Percentiles rank a stretch among this genome's conserved stretches.
Conservation (phyloP, 768 basidiomycete genomes). For the Lactarius quietus region DNA sequence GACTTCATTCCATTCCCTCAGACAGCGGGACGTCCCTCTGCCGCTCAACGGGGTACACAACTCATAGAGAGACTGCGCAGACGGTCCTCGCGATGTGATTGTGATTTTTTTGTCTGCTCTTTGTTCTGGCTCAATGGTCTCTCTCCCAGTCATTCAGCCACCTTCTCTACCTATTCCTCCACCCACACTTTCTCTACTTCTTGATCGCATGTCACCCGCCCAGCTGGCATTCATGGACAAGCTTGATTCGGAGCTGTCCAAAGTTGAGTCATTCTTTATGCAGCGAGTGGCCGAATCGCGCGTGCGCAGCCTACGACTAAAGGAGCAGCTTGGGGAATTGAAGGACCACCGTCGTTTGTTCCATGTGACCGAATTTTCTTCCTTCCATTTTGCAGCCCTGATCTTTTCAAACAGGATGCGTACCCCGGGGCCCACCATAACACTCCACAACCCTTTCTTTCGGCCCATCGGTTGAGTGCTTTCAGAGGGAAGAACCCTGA, state of each 20-base stretch:
- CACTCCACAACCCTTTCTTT: not conserved
- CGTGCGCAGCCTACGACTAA: conserved; percentile 35
- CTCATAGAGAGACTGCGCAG: conserved; percentile 9
- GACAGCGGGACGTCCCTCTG: not conserved
- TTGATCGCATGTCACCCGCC: conserved; percentile 52
- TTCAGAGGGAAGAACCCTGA: not conserved
- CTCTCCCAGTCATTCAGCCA: conserved; percentile 3
- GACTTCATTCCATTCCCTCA: not conserved
- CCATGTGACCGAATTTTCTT: conserved; percentile 8
- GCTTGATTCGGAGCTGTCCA: conserved; percentile 76
- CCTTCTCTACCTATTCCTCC: not conserved
- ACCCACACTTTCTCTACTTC: conserved; percentile 36
- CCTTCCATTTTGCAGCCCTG: not conserved
- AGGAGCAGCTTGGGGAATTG: conserved; percentile 22
- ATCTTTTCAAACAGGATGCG: conserved; percentile 6
- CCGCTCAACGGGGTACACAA: not conserved
- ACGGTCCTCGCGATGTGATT: conserved; percentile 16
- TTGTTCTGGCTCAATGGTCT: not conserved
- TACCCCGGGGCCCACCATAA: conserved; percentile 7
- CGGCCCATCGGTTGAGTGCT: not conserved
- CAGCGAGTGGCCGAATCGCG: conserved; percentile 64
- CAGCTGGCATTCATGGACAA: conserved; percentile 73
- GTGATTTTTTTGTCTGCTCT: not conserved
- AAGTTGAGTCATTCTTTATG: conserved; percentile 81
- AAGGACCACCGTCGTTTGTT: conserved; percentile 20